Evolutionary conservation across 2,329 filamentous ascomycete genomes (phyloP).

Genomic region (Fusarium proliferatum): DNA sequence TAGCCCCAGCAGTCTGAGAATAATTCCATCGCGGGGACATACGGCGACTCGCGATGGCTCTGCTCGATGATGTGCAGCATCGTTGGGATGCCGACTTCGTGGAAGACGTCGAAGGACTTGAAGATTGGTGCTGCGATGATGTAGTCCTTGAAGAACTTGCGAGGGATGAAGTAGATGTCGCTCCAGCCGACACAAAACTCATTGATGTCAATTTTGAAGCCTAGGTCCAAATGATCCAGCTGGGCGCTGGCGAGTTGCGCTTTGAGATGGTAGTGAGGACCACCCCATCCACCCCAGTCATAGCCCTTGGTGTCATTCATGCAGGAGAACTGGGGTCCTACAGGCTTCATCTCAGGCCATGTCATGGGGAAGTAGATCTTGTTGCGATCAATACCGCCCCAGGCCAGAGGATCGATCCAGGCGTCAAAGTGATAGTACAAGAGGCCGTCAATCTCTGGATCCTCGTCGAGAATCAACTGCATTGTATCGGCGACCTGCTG

Average conservation of each 20-base stretch:
- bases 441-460: neutral
- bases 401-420: neutral
- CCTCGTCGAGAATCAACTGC: neutral
- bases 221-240: neutral
- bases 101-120: neutral
- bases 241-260: neutral
- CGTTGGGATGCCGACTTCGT: neutral
- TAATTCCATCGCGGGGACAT: neutral
- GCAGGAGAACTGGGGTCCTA: neutral
- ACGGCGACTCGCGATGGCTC: neutral
- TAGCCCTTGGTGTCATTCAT: neutral
- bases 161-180: neutral
- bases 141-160: constrained; percentile 2
- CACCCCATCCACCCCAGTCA: neutral
- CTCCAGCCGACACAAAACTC: neutral
- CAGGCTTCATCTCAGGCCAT: neutral
- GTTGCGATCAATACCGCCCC: neutral
- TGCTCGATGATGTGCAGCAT: constrained; percentile 1
- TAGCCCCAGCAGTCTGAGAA: neutral
- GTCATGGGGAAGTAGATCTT: constrained; percentile 2
- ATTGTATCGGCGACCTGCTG: neutral
- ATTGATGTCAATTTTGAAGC: neutral
- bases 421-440: neutral
- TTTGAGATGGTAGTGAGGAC: neutral
- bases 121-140: neutral